Evolutionary conservation across 2,329 filamentous ascomycete species (phyloP), one percentile per base, ranked within the genome.

Genomic region (Calonectria honghensis): DNA sequence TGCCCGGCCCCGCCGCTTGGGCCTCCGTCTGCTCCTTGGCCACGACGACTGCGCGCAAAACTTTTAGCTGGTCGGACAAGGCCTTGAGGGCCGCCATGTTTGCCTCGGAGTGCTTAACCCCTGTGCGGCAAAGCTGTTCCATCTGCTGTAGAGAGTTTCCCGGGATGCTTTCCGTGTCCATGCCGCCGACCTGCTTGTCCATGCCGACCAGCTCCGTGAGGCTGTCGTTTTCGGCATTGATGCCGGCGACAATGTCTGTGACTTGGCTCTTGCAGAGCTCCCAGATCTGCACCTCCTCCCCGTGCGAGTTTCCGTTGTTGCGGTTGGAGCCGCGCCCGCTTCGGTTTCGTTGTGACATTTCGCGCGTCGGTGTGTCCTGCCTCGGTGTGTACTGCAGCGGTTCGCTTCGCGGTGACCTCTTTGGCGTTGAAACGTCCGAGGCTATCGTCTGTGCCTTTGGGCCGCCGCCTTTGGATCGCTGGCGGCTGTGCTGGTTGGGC

Each of bases 201-300:
- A 86, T 80, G 27, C 80, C 78, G 65, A 87, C 82, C 18, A 88
- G 83, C 74, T 86, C 80, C 18, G 74, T 73, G 37, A 88, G 82
- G 76, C 83, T 86, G 72, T 86, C 84, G 54, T 87, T 87, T 72
- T 88, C 87, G 37, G 82, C 79, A 73, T 88, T 87, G 81, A 88
- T 82, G 37, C 83, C 83, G 5, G 75, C 76, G 6, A 88, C 83
- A 35, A 87, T 84, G 24, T 88, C 86, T 45, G 80, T 79, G 37
- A 87, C 79, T 61, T 86, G 84, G 5, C 78, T 79, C 73, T 87
- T 87, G 78, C 83, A 85, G 1, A 80, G 77, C 41, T 87, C 86
- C 87, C 87, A 88, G 7, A 88, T 84, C 61, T 85, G 82, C 11
- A 83, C 85, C 77, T 88, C 87, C 75, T 88, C 87, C 35, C 87